Conservation (phyloP, 2,329 filamentous ascomycete species). For the Apiospora aurea region DNA sequence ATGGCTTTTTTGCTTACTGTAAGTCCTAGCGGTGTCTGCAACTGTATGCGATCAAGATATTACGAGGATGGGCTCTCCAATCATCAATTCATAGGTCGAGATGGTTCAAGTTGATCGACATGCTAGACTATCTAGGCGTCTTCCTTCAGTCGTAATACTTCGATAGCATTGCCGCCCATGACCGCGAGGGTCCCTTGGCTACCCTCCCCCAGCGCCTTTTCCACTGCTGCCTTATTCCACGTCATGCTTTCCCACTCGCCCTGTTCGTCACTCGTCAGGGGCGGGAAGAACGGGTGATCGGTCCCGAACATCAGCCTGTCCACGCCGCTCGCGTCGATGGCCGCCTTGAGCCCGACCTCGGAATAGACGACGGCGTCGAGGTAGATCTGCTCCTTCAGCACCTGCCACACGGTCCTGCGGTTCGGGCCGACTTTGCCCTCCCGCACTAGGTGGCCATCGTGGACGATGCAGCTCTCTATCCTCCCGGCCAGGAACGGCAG, state of each 20-base stretch:
- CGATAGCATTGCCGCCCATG: constrained; percentile 43
- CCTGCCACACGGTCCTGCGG: constrained; percentile 62
- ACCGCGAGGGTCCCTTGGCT: constrained; percentile 38
- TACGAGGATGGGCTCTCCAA: neutral
- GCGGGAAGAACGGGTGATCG: constrained; percentile 87
- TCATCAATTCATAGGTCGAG: neutral
- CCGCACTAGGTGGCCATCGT: constrained; percentile 77
- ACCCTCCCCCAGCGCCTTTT: constrained; percentile 40
- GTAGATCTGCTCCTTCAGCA: constrained; percentile 76
- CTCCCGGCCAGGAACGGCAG: constrained; percentile 87
- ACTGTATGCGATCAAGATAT: neutral
- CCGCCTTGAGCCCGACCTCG: constrained; percentile 74
- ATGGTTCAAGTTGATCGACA: neutral
- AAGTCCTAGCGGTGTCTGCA: neutral
- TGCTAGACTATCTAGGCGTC: constrained; percentile 28
- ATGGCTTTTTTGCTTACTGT: neutral
- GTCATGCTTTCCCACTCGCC: constrained; percentile 75
- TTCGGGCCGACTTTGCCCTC: constrained; percentile 61
- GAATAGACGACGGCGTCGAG: constrained; percentile 89
- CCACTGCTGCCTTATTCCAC: constrained; percentile 53
- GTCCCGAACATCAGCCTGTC: constrained; percentile 83
- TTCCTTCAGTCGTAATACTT: constrained; percentile 38
- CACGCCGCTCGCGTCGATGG: constrained; percentile 70
- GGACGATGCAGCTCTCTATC: constrained; percentile 85
- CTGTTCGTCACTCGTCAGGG: constrained; percentile 66